Conservation (phyloP, 768 basidiomycete genomes). For the Pleurotus tuber-regium region DNA sequence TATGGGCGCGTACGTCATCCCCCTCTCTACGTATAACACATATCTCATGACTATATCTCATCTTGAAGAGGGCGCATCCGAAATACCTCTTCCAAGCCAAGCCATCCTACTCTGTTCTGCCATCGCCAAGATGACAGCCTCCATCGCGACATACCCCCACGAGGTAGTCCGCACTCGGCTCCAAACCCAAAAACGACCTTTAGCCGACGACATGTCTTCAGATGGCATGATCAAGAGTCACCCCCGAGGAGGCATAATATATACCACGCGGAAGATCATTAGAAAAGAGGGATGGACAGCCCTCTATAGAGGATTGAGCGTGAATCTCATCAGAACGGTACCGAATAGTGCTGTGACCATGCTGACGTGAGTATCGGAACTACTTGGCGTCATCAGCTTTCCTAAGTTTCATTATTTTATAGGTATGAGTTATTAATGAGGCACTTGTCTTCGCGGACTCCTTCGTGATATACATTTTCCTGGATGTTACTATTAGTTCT, state of each 20-base stretch:
- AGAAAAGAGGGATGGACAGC: constrained; percentile 84
- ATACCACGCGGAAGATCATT: constrained; percentile 72
- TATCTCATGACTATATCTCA: too few relatives aligned
- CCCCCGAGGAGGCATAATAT: constrained; percentile 62
- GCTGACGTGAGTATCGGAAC: constrained; percentile 62
- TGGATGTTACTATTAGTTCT: not conserved
- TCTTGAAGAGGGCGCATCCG: constrained; percentile 41
- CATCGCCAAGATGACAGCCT: constrained; percentile 94
- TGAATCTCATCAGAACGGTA: constrained; percentile 92
- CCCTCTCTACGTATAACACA: too few relatives aligned
- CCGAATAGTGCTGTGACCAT: constrained; percentile 96
- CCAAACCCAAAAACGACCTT: constrained; percentile 77
- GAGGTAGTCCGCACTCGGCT: constrained; percentile 98
- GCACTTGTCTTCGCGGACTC: constrained; percentile 39
- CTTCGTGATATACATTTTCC: constrained; percentile 14
- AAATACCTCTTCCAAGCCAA: constrained; percentile 49
- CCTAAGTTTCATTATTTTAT: constrained; percentile 6
- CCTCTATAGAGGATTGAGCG: constrained; percentile 90
- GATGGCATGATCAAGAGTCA: constrained; percentile 60
- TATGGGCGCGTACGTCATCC: constrained; percentile 70
- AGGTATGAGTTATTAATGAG: constrained; percentile 58
- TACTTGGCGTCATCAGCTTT: not conserved
- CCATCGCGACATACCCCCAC: constrained; percentile 94
- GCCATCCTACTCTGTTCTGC: constrained; percentile 89
- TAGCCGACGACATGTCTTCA: constrained; percentile 56